These are phyloP conservation scores for Sequoiadendron giganteum DNA, from an alignment of 75 land plant species.

Conservation along the genomic window DNA sequence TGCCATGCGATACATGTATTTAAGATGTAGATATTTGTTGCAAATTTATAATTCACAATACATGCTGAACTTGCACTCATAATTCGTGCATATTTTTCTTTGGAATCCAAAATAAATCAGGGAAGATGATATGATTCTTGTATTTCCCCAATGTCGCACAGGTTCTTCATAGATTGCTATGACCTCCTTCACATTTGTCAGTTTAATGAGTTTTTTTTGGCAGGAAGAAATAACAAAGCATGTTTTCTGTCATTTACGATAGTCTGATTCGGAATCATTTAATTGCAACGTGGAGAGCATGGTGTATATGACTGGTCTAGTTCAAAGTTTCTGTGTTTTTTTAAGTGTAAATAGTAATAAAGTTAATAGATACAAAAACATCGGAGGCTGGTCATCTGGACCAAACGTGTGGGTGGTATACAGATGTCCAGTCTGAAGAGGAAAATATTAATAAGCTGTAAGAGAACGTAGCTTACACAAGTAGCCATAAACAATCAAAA, in stretches of 20 bases:
- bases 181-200: too few species aligned
- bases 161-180: not conserved
- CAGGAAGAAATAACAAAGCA: not conserved
- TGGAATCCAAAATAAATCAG: not conserved
- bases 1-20: not conserved
- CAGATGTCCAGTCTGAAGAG: too few species aligned
- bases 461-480: too few species aligned
- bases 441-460: too few species aligned
- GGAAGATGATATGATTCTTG: not conserved
- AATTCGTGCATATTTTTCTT: not conserved
- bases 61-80: not conserved
- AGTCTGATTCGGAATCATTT: not conserved
- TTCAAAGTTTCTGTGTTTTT: too few species aligned
- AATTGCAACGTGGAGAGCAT: not conserved
- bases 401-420: too few species aligned
- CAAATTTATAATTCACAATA: not conserved
- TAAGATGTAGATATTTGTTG: not conserved
- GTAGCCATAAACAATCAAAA: too few species aligned
- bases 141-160: not conserved
- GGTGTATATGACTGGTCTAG: not conserved
- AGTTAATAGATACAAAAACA: too few species aligned
- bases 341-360: too few species aligned
- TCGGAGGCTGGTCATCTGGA: too few species aligned
- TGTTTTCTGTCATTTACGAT: not conserved
- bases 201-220: not conserved